phyloP scores from a whole-genome alignment of 2,329 filamentous ascomycete species.

The Coniochaeta ligniaria region DNA sequence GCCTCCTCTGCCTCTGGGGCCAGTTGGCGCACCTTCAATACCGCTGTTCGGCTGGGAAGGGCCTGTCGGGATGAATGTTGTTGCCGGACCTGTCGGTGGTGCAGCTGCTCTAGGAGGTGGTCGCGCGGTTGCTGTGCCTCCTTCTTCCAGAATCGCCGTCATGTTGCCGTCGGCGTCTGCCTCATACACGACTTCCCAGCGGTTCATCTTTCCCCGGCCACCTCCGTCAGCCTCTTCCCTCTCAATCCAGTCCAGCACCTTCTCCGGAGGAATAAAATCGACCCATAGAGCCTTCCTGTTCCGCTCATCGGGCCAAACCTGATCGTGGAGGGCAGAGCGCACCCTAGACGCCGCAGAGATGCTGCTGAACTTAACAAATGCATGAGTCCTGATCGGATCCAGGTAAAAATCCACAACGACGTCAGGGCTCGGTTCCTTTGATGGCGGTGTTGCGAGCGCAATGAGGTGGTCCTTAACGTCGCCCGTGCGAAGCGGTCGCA shows the following conservation, averaged over 20 bases:
- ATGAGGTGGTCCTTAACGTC: conserved; percentile 63
- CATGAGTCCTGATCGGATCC: conserved; percentile 81
- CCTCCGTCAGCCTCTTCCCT: conserved; percentile 48
- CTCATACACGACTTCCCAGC: conserved; percentile 72
- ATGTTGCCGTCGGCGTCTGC: conserved; percentile 46
- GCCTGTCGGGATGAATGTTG: conserved; percentile 10
- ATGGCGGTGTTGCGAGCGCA: conserved; percentile 56
- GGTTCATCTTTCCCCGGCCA: conserved; percentile 28
- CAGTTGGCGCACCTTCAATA: conserved; percentile 17
- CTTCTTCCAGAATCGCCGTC: conserved; percentile 49
- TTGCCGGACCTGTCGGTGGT: conserved; percentile 10
- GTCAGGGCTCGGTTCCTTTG: conserved; percentile 40
- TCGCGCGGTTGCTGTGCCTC: conserved; percentile 20
- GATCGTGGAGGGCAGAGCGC: conserved; percentile 67
- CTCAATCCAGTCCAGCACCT: conserved; percentile 66
- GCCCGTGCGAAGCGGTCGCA: conserved; percentile 71
- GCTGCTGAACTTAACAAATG: conserved; percentile 67
- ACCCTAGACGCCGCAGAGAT: conserved; percentile 68
- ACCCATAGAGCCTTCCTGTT: conserved; percentile 79
- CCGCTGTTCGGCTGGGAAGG: conserved; percentile 11
- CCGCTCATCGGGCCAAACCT: conserved; percentile 80
- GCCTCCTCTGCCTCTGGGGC: conserved; percentile 17
- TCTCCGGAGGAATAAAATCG: conserved; percentile 79
- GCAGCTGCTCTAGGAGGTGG: conserved; percentile 7
- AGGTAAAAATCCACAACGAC: conserved; percentile 66